These are phyloP conservation scores for Tetrapyrgos nigripes DNA, from an alignment of 1,284 basidiomycete genomes.

Conservation along the genomic window DNA sequence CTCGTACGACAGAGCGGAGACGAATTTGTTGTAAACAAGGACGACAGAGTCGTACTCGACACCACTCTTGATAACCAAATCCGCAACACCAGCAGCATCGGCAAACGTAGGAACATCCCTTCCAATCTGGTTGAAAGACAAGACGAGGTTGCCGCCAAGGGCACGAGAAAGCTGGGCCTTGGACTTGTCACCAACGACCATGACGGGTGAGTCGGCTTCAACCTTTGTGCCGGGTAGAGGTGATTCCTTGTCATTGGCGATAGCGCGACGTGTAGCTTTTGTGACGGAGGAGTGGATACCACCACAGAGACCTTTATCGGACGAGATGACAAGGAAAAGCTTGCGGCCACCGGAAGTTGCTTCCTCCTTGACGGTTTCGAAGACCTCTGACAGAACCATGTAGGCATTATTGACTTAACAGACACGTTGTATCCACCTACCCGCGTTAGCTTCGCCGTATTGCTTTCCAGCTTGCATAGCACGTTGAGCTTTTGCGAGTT, in stretches of 20 bases:
- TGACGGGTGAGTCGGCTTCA: conserved; percentile 72
- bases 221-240: conserved; percentile 65
- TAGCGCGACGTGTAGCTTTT: conserved; percentile 83
- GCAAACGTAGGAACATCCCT: conserved; percentile 97
- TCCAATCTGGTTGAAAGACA: conserved; percentile 98
- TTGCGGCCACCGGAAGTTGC: conserved; percentile 68
- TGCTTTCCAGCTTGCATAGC: conserved; percentile 95
- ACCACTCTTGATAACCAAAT: conserved; percentile 88
- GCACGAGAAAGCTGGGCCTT: conserved; percentile 89
- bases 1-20: conserved; percentile 95
- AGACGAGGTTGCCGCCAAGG: conserved; percentile 70
- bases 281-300: conserved; percentile 99
- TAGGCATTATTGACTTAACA: background rate
- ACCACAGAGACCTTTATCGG: conserved; percentile 99
- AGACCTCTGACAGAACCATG: conserved; percentile 69
- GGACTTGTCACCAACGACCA: conserved; percentile 97
- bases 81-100: conserved; percentile 93
- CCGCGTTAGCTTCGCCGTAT: conserved; percentile 94
- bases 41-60: conserved; percentile 90
- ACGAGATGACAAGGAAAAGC: conserved; percentile 93
- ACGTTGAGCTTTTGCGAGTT: conserved; percentile 93
- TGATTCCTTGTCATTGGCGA: conserved; percentile 57
- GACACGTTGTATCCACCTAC: conserved; percentile 52
- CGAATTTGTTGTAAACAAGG: conserved; percentile 95
- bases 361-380: conserved; percentile 62